Base-by-base conservation (phyloP, 106 monocot genomes). In the Chionographis japonica region DNA sequence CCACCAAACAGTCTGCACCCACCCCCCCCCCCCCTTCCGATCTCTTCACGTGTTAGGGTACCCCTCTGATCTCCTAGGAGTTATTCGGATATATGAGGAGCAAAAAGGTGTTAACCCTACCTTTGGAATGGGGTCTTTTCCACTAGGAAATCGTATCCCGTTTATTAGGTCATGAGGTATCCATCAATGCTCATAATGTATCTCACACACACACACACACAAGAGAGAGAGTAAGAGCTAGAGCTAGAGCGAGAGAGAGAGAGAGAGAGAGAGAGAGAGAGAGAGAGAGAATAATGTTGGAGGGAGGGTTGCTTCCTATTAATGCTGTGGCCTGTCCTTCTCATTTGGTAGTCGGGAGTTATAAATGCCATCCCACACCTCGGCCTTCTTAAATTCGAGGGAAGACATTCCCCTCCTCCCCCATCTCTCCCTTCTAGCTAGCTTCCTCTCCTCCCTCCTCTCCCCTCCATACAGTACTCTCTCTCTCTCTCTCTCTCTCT, bases 241-340 rank as follows among this genome's bases (percentile, higher is more conserved):
- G n/a, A n/a, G n/a, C n/a, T n/a, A n/a, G n/a, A n/a, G n/a, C n/a
- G n/a, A n/a, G n/a, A n/a, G n/a, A n/a, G 37, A 7, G 37, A 54
- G 36, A 37, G 63, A 67, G 52, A 52, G 50, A 27, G 52, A 40
- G 27, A 20, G 63, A 43, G 63, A 54, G 67, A 54, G 67, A 54
- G 14, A 63, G 63, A 63, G 63, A 63, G 63, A 63, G 63, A 37
- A 43, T n/a, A n/a, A n/a, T n/a, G n/a, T n/a, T n/a, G n/a, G 35
- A 63, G 12, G 17, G n/a, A 17, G 43, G 63, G 36, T 52, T 52
- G 60, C 54, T 77, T 56, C 38, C 63, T 77, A 85, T 89, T 82
- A 89, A 89, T 89, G 88, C 78, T 71, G 50, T 39, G 79, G 79
- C 82, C 82, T 82, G 82, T 74, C 75, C 73, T 70, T 72, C 79